These are phyloP conservation scores for Leishmania braziliensis DNA, from an alignment of 208 protist species.

Conservation along the genomic window DNA sequence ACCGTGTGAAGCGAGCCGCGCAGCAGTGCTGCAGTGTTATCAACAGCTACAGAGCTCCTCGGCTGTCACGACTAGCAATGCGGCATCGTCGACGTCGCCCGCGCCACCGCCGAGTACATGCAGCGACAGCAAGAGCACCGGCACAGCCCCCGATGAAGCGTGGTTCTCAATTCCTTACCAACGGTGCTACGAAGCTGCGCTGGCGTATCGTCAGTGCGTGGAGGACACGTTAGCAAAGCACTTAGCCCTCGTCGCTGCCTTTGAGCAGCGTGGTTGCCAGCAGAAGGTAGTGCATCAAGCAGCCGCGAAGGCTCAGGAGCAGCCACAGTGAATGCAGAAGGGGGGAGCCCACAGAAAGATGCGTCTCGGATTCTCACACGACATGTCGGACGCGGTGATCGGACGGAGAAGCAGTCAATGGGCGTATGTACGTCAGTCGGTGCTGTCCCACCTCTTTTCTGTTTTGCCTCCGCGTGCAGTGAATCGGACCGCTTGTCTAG, in stretches of 20 bases:
- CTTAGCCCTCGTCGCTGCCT: slow-evolving; percentile 39
- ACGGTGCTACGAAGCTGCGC: slow-evolving; percentile 52
- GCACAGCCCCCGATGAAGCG: slow-evolving; percentile 1
- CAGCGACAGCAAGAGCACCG: not conserved
- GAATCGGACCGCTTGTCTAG: not conserved
- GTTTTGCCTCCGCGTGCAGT: not conserved
- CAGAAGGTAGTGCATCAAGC: slow-evolving; percentile 29
- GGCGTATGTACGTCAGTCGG: not conserved
- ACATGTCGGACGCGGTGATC: not conserved
- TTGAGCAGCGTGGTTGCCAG: slow-evolving; percentile 43
- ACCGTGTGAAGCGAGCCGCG: slow-evolving; percentile 56
- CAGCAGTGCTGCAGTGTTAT: slow-evolving; percentile 66
- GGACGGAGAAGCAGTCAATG: not conserved
- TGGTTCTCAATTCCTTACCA: slow-evolving; percentile 36
- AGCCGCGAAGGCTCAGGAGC: slow-evolving; percentile 8
- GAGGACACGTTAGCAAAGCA: slow-evolving; percentile 56
- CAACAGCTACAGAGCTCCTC: slow-evolving; percentile 37
- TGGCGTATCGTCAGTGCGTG: slow-evolving; percentile 65
- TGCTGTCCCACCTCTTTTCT: not conserved
- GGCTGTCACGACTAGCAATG: not conserved
- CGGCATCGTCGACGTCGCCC: not conserved
- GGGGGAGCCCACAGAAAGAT: not conserved
- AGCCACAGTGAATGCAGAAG: slow-evolving; percentile 4
- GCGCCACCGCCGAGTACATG: not conserved
- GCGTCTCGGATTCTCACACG: not conserved